phyloP scores from a whole-genome alignment of 768 basidiomycete genomes.

The Hygrocybe punicea region DNA sequence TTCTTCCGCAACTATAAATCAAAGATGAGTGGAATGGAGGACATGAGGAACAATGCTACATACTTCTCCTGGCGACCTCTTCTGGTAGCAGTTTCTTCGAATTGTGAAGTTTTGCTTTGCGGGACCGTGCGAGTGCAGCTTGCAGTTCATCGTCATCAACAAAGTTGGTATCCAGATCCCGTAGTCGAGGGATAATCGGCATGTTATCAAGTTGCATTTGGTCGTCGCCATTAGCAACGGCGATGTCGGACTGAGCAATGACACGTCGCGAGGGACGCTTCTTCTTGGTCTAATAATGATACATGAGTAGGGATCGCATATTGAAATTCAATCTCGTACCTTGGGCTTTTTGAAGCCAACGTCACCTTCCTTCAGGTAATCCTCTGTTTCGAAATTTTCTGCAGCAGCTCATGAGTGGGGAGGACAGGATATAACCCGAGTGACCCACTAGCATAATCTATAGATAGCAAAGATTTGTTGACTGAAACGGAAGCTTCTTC shows the following conservation, averaged over 20 bases:
- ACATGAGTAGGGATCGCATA: conserved; percentile 9
- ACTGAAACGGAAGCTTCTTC: conserved; percentile 57
- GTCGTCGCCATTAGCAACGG: conserved; percentile 36
- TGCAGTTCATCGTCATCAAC: conserved; percentile 99
- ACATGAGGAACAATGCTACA: conserved; percentile 22
- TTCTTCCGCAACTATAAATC: conserved; percentile 59
- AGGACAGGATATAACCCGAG: background rate
- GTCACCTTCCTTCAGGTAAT: conserved; percentile 90
- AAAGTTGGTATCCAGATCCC: conserved; percentile 83
- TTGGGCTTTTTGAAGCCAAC: conserved; percentile 94
- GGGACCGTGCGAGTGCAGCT: conserved; percentile 81
- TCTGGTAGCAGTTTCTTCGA: conserved; percentile 75
- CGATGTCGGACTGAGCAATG: conserved; percentile 50
- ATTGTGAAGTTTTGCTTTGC: conserved; percentile 78
- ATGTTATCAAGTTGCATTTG: conserved; percentile 81
- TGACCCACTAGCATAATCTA: conserved; percentile 85
- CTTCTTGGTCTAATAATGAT: conserved; percentile 74
- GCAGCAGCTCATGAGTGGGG: conserved; percentile 16
- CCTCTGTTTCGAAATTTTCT: conserved; percentile 85
- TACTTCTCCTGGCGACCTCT: conserved; percentile 75
- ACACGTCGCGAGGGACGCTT: conserved; percentile 73
- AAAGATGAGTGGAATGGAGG: conserved; percentile 5
- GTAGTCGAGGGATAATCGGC: conserved; percentile 60
- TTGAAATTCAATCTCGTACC: conserved; percentile 38
- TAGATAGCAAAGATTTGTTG: conserved; percentile 75